Base-by-base conservation (phyloP, 257 asterid species). In the Fraxinus americana region DNA sequence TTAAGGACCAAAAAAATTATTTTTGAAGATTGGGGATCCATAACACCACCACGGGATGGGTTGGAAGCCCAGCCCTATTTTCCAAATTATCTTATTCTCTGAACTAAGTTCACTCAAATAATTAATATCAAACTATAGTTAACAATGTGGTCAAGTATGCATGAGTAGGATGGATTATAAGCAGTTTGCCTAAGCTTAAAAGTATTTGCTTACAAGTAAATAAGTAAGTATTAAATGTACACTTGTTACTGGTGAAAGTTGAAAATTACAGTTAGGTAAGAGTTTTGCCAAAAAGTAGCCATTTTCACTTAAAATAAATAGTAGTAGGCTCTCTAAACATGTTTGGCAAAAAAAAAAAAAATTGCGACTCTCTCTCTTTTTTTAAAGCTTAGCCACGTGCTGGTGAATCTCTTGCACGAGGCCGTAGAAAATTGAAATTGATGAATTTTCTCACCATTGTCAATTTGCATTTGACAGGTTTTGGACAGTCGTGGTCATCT, bases 401-500 rank as follows among this genome's bases (percentile, higher is more conserved):
- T 54, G 52, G 52, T 2, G 27, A 4, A 0, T 48, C 57, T 48
- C 57, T 48, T 48, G 14, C 10, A 16, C n/a, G 9, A 32, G 12
- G 43, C 27, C 23, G 3, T 9, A 32, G 38, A 10, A 17, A 13
- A 30, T 10, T n/a, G 34, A 54, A 48, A 32, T 35, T 21, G 4
- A 7, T 17, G 23, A 23, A 21, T 5, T 48, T 6, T 23, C 61
- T 76, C 36, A 77, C 35, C 61, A 35, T 77, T 39, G 36, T n/a
- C 45, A 35, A 27, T 70, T 68, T 65, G 39, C 63, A 61, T 69
- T 77, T 75, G 70, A 27, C 85, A 91, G 96, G 92, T 91, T 73
- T 36, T 87, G 87, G 96, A 89, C 79, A 86, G 87, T 48, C 84
- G 96, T 7, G 92, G 91, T 43, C 93, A 81, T 78, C 87, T 91